These are phyloP conservation scores for Salvia rosmarinus DNA, from an alignment of 257 asterid species.

Conservation along the genomic window DNA sequence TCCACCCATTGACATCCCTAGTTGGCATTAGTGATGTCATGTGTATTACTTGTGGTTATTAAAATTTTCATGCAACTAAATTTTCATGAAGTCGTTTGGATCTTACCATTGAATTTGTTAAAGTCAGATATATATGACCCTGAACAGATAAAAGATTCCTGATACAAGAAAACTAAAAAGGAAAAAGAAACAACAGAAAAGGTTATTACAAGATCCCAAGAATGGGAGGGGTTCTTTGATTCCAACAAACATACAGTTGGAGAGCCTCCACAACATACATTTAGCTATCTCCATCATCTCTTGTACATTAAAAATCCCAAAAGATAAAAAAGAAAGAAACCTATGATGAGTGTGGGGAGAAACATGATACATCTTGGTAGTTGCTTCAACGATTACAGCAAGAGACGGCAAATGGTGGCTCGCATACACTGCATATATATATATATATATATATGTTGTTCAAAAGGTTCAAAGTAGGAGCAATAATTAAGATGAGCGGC, in stretches of 20 bases:
- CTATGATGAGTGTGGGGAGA: not conserved
- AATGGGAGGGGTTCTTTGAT: conserved; percentile 1
- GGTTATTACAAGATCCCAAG: not conserved
- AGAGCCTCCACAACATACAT: conserved; percentile 1
- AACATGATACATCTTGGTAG: not conserved
- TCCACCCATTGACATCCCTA: too few species aligned
- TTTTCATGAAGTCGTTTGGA: too few species aligned
- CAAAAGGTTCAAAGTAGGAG: not conserved
- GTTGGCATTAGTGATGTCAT: too few species aligned
- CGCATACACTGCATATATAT: not conserved
- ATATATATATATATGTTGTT: too few species aligned
- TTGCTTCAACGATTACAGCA: not conserved
- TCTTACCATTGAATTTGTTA: too few species aligned
- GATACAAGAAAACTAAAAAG: not conserved
- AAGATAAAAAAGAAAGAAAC: not conserved
- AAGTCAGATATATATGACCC: too few species aligned
- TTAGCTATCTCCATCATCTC: not conserved
- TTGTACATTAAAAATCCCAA: not conserved
- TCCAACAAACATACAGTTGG: conserved; percentile 7
- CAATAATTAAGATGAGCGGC: conserved; percentile 14
- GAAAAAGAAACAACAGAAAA: not conserved
- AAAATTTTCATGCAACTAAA: too few species aligned
- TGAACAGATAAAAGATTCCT: not conserved
- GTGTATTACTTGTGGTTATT: too few species aligned
- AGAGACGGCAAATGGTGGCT: not conserved